These are phyloP conservation scores for Areca catechu DNA, from an alignment of 176 grass and related monocot species.

Conservation along the genomic window DNA sequence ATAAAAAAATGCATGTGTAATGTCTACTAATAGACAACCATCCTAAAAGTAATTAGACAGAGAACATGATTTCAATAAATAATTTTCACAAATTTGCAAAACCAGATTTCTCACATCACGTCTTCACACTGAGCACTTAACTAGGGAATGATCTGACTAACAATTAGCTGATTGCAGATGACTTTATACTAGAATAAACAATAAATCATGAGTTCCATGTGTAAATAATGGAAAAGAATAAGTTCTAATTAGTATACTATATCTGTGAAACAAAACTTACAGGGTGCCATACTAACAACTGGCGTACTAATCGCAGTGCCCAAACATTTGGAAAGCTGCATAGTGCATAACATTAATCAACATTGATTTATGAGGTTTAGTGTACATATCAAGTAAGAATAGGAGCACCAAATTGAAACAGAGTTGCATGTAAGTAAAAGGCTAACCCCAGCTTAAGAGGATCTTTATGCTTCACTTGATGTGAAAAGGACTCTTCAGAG, in stretches of 20 bases:
- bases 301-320: conserved; percentile 76
- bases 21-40: no score
- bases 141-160: no score
- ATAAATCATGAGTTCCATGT: no score
- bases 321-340: conserved; percentile 78
- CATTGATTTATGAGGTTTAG: neutral
- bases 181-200: no score
- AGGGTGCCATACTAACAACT: conserved; percentile 87
- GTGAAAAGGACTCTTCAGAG: conserved; percentile 88
- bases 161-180: no score
- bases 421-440: conserved; percentile 5
- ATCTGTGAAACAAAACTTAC: conserved; percentile 35
- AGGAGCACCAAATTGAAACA: neutral
- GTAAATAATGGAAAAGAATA: neutral
- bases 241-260: neutral
- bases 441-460: conserved; percentile 80
- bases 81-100: no score
- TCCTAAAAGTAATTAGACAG: no score
- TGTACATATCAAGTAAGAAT: no score
- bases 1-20: no score
- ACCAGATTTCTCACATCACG: no score
- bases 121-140: no score
- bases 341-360: conserved; percentile 14
- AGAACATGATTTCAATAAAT: no score
- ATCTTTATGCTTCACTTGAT: conserved; percentile 91